Conservation (phyloP, 23 red algal species). For the Gracilaria domingensis region DNA sequence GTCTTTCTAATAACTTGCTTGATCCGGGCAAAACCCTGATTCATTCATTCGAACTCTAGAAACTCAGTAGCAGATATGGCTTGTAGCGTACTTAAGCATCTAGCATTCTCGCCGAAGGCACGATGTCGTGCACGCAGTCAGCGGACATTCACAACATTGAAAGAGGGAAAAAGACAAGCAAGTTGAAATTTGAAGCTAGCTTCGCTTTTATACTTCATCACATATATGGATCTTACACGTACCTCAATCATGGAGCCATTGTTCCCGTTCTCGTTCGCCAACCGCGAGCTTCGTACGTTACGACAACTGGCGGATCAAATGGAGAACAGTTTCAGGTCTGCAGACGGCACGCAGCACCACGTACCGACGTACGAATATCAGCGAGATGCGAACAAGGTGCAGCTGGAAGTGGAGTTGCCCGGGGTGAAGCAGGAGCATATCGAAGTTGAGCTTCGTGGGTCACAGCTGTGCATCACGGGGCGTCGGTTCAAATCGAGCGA, state of each 20-base stretch:
- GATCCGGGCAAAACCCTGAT: too few species aligned
- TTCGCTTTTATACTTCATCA: too few species aligned
- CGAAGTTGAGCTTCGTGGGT: background rate
- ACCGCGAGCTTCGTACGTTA: background rate
- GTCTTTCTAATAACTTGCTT: too few species aligned
- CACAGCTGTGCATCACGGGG: background rate
- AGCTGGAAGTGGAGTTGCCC: conserved; percentile 18
- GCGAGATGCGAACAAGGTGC: background rate
- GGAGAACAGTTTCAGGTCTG: background rate
- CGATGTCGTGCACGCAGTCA: too few species aligned
- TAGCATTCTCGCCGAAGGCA: too few species aligned
- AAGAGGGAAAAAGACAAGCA: too few species aligned
- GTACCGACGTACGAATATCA: conserved; percentile 23
- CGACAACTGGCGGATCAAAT: conserved; percentile 15
- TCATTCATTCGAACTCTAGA: too few species aligned
- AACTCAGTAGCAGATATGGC: too few species aligned
- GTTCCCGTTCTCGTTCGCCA: conserved; percentile 8
- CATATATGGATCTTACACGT: background rate
- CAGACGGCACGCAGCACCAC: background rate
- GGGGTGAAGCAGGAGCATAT: conserved; percentile 14
- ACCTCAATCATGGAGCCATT: background rate
- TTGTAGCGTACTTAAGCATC: too few species aligned
- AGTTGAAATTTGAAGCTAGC: too few species aligned
- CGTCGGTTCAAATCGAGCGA: conserved; percentile 13
- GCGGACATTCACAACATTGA: too few species aligned